Base-by-base conservation (phyloP, 768 basidiomycete species). In the Mycena vitilis region DNA sequence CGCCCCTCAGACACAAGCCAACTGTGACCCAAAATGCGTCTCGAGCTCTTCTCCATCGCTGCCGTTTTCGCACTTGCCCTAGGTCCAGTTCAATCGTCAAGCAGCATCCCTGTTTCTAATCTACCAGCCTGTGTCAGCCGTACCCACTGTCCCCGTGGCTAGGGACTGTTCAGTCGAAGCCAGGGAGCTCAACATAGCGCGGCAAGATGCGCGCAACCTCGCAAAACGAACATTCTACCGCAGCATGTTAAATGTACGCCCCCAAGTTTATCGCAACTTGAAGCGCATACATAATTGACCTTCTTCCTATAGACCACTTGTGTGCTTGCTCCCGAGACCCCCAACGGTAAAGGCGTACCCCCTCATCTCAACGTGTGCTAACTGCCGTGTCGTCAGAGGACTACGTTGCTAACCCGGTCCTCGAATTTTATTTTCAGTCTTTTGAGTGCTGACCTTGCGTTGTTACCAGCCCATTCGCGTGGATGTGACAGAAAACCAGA, bases 401-500 rank as follows among this genome's bases (percentile, higher is more conserved):
- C 52, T 73, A 73, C 42, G 61, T 68, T 25, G 45, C 71, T 37
- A 71, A 71, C 62, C 63, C 73, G 16, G 73, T 73, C 8, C n/a
- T 54, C 10, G 20, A 5, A 7, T 15, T 8, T 48, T 20, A 22
- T n/a, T 42, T 60, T 16, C 38, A 9, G 8, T 38, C 20, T 25
- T 48, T 37, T 5, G 54, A 9, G 34, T 55, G 30, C 54, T 53
- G 13, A 62, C 30, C 12, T 44, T 44, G 20, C 40, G 40, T 52
- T 44, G 22, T 20, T 42, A 42, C 38, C 34, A 79, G 70, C 72
- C 77, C 36, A 47, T 79, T 42, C 69, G 75, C 44, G 68, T 73
- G 2, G 71, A 79, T 54, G 64, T 80, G 30, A 76, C 71, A 13
- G 76, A 79, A 47, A 74, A 75, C 22, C 75, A 78, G 63, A 53